A percentile compares a stretch with the other conserved stretches of the same genome.
Conservation (phyloP, 2,329 filamentous ascomycete species). For the Colletotrichum horii region DNA sequence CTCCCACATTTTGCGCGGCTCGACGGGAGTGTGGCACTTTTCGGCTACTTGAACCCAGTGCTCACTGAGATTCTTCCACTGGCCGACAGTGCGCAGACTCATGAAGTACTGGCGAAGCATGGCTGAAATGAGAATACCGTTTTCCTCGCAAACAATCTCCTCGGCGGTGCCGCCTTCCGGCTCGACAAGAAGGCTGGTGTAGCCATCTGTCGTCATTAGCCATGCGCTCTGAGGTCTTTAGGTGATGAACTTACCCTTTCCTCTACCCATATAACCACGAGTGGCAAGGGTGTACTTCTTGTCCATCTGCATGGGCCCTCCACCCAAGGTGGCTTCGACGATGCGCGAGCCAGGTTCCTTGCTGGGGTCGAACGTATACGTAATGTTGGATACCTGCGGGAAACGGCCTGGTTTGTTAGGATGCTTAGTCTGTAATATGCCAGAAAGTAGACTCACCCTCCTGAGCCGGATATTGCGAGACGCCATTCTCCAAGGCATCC, state of each 20-base stretch:
- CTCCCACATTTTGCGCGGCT: constrained; percentile 42
- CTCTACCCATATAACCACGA: constrained; percentile 86
- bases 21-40: constrained; percentile 58
- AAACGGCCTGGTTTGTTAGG: constrained; percentile 60
- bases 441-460: constrained; percentile 60
- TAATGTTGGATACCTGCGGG: constrained; percentile 85
- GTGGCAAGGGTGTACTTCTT: constrained; percentile 77
- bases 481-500: constrained; percentile 84
- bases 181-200: constrained; percentile 74
- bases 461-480: constrained; percentile 80
- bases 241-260: constrained; percentile 59
- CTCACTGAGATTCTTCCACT: constrained; percentile 75
- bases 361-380: constrained; percentile 73
- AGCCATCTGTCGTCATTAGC: constrained; percentile 65
- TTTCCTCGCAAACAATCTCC: constrained; percentile 84
- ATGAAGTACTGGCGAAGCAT: constrained; percentile 92
- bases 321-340: constrained; percentile 64
- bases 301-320: constrained; percentile 64
- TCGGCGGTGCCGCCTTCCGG: constrained; percentile 78
- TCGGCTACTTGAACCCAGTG: constrained; percentile 73
- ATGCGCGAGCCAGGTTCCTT: constrained; percentile 67
- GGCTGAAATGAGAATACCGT: constrained; percentile 83
- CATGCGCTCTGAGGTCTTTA: background rate
- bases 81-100: constrained; percentile 79
- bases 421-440: accelerated